Conservation (phyloP, 2,329 filamentous ascomycete genomes). For the Trichoderma brevicompactum region DNA sequence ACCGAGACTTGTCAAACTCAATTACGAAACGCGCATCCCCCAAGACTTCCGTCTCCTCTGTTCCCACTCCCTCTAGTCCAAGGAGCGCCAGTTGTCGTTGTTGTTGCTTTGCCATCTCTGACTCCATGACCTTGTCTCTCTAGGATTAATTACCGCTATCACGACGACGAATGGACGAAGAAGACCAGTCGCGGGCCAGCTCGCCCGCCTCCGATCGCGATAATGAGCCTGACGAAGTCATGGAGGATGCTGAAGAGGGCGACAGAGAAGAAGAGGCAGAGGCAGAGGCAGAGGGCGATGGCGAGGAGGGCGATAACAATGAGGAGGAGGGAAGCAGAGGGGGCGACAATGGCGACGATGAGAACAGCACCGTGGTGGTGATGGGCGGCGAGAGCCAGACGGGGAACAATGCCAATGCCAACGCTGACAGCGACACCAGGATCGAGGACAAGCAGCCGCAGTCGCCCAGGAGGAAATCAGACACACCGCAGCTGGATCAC, state of each 20-base stretch:
- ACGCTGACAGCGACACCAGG: conserved; percentile 27
- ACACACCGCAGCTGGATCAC: conserved; percentile 34
- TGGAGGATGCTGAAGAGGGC: conserved; percentile 55
- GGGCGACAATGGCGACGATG: conserved; percentile 45
- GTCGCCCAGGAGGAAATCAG: conserved; percentile 34
- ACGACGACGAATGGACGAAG: conserved; percentile 39
- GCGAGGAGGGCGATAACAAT: conserved; percentile 53
- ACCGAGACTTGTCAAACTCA: no score
- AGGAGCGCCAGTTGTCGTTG: background rate
- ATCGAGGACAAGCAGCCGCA: conserved; percentile 30
- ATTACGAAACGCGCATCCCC: no score
- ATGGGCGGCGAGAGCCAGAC: conserved; percentile 35
- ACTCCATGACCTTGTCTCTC: background rate
- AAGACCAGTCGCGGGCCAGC: conserved; percentile 41
- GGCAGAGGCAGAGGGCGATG: conserved; percentile 48
- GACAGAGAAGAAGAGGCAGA: conserved; percentile 46
- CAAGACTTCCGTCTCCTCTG: background rate
- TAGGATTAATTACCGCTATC: background rate
- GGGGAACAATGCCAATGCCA: no score
- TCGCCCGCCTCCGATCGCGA: conserved; percentile 43
- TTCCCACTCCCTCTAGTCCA: background rate
- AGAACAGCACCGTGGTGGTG: conserved; percentile 41
- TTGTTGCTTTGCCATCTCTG: background rate
- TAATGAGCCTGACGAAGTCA: conserved; percentile 60
- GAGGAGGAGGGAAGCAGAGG: conserved; percentile 40